Conservation (phyloP, 495 filamentous ascomycete genomes). For the Penicillium pancosmium region DNA sequence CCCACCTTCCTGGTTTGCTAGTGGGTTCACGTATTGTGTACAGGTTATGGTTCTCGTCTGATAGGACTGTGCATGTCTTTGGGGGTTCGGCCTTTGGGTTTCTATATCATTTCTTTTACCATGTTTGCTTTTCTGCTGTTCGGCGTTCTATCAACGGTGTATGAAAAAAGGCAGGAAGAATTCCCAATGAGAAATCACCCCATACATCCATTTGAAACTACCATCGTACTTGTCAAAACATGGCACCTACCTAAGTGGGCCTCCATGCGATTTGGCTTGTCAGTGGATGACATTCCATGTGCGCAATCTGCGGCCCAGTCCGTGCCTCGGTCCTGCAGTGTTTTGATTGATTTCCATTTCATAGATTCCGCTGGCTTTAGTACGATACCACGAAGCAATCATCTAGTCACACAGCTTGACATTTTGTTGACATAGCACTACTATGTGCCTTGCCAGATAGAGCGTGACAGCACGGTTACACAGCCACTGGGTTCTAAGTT, state of each 20-base stretch:
- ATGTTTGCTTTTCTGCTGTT: slow-evolving; percentile 45
- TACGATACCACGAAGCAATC: background rate
- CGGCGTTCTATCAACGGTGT: slow-evolving; percentile 51
- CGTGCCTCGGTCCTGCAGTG: background rate
- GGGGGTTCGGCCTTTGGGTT: slow-evolving; percentile 49
- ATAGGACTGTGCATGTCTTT: slow-evolving; percentile 49
- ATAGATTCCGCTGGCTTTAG: background rate
- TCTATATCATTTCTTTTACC: slow-evolving; percentile 37
- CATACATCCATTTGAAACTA: slow-evolving; percentile 13
- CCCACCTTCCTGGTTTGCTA: slow-evolving; percentile 21
- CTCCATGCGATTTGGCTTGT: slow-evolving; percentile 14
- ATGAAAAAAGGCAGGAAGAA: slow-evolving; percentile 48
- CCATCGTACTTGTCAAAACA: background rate
- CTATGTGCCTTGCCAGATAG: background rate
- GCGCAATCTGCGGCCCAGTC: slow-evolving; percentile 5
- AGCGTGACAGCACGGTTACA: slow-evolving; percentile 4
- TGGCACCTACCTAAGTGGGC: slow-evolving; percentile 6
- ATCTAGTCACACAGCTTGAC: slow-evolving; percentile 3
- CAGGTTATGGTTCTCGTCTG: slow-evolving; percentile 47
- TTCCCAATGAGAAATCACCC: slow-evolving; percentile 35
- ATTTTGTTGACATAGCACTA: background rate
- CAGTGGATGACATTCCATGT: slow-evolving; percentile 3
- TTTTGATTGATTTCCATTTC: background rate
- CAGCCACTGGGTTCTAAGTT: background rate
- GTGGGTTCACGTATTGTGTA: slow-evolving; percentile 49